Percentiles rank a stretch among this genome's conserved stretches.
These are phyloP conservation scores for Aspergillus brasiliensis DNA, from an alignment of 2,329 filamentous ascomycete genomes.

Conservation along the genomic window DNA sequence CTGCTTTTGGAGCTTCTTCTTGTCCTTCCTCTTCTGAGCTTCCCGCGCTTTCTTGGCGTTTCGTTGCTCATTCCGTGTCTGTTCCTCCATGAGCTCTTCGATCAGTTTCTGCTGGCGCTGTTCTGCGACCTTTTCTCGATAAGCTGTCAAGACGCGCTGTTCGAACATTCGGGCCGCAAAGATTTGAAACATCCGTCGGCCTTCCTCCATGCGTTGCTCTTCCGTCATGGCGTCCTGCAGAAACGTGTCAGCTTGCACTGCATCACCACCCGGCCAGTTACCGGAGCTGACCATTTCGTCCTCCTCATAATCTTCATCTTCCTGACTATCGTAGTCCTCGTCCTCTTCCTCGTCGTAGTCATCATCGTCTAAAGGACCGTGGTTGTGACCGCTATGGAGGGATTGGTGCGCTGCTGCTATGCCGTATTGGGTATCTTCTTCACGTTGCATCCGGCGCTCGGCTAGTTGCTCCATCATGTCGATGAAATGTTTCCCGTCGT, in stretches of 20 bases:
- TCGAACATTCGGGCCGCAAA: constrained; percentile 99
- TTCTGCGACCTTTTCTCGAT: constrained; percentile 92
- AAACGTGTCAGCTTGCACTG: constrained; percentile 42
- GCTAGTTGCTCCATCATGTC: constrained; percentile 99
- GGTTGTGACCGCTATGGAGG: constrained; percentile 71
- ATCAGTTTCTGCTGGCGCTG: constrained; percentile 90
- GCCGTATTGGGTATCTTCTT: constrained; percentile 80
- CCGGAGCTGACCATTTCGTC: constrained; percentile 60
- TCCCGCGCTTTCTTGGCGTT: constrained; percentile 93
- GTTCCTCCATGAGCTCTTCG: constrained; percentile 87
- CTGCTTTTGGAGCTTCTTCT: constrained; percentile 84
- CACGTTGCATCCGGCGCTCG: constrained; percentile 93
- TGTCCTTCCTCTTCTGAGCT: constrained; percentile 93
- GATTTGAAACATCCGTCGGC: constrained; percentile 97
- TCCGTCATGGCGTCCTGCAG: constrained; percentile 91
- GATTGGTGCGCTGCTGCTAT: constrained; percentile 60
- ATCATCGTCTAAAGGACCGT: constrained; percentile 74
- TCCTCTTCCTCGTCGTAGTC: constrained; percentile 77
- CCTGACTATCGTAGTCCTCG: constrained; percentile 62
- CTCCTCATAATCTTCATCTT: constrained; percentile 66
- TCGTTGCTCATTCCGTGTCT: constrained; percentile 71
- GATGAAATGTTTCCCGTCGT: constrained; percentile 99
- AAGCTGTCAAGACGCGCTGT: constrained; percentile 93
- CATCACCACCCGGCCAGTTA: constrained; percentile 11
- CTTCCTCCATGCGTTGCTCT: constrained; percentile 98